A percentile compares a stretch with the other conserved stretches of the same genome.
These are phyloP conservation scores for Psilocybe azurescens DNA, from an alignment of 768 basidiomycete species.

Conservation along the genomic window DNA sequence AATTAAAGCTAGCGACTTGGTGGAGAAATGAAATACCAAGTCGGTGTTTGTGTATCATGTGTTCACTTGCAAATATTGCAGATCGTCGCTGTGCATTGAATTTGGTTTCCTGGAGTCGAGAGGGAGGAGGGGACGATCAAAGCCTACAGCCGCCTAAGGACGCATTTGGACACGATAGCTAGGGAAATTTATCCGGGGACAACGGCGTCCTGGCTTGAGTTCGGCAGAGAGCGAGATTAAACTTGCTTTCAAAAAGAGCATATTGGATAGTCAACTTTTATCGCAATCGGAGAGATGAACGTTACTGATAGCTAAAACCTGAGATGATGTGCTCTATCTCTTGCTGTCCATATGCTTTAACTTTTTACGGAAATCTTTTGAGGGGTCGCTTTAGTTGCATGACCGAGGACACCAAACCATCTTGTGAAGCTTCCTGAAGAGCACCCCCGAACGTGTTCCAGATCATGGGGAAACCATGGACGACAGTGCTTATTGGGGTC, in stretches of 20 bases:
- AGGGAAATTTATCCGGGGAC: neutral
- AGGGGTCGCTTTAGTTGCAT: constrained; percentile 4
- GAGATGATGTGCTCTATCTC: constrained; percentile 1
- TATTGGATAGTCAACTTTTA: constrained; percentile 9
- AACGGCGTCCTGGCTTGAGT: constrained; percentile 2
- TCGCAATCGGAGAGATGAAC: constrained; percentile 11
- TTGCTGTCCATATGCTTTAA: neutral
- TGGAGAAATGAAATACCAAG: constrained; percentile 10
- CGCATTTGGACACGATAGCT: neutral
- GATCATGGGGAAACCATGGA: neutral
- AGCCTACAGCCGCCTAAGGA: neutral
- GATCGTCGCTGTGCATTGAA: neutral
- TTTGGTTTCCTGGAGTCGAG: neutral
- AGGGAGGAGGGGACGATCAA: neutral
- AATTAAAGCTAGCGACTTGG: constrained; percentile 2
- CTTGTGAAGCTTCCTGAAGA: neutral
- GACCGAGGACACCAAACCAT: neutral
- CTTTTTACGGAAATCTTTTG: constrained; percentile 4
- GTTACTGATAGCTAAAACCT: constrained; percentile 8
- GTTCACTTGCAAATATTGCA: constrained; percentile 3
- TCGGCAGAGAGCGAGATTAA: constrained; percentile 18
- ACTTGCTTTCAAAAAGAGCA: neutral
- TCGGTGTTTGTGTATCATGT: constrained; percentile 13
- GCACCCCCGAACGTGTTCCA: constrained; percentile 19
- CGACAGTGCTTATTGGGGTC: constrained; percentile 3